phyloP scores from a whole-genome alignment of 352 stramenopile genomes.

The Pythium diclinum region DNA sequence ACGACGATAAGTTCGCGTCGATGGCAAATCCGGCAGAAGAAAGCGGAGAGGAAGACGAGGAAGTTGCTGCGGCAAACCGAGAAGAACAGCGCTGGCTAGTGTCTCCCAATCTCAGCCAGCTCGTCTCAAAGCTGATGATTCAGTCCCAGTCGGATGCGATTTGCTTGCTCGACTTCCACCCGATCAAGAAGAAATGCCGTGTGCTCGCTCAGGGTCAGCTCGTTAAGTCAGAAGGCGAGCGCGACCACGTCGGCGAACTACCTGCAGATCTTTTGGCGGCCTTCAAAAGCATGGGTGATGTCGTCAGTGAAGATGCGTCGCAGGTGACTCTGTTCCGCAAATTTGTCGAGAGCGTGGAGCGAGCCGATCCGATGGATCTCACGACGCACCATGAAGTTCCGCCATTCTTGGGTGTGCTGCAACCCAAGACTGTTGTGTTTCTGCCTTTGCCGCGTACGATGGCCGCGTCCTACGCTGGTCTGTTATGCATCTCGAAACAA shows the following conservation, averaged over 20 bases:
- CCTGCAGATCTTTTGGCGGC: constrained; percentile 6
- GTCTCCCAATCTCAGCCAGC: constrained; percentile 33
- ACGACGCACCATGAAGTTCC: constrained; percentile 33
- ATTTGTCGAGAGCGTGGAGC: constrained; percentile 40
- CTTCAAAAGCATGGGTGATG: constrained; percentile 19
- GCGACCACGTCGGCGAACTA: constrained; percentile 1
- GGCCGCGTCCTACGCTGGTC: constrained; percentile 32
- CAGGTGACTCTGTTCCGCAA: constrained; percentile 29
- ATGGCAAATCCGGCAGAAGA: constrained; percentile 10
- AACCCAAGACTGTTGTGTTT: constrained; percentile 37
- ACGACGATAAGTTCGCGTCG: background rate
- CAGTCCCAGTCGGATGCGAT: constrained; percentile 35
- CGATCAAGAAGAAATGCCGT: constrained; percentile 38
- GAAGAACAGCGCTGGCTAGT: constrained; percentile 33
- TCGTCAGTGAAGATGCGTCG: background rate
- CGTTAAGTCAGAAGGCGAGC: background rate
- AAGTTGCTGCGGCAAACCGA: constrained; percentile 19
- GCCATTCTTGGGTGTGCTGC: constrained; percentile 16
- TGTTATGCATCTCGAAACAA: constrained; percentile 41
- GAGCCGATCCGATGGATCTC: constrained; percentile 37
- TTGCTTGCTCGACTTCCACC: constrained; percentile 47
- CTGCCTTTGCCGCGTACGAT: constrained; percentile 45
- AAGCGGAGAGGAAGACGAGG: constrained; percentile 21
- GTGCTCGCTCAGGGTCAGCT: constrained; percentile 26
- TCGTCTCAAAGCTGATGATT: constrained; percentile 29